Base-by-base conservation (phyloP, 2,329 filamentous ascomycete species). In the Teratosphaeria epicoccoides region DNA sequence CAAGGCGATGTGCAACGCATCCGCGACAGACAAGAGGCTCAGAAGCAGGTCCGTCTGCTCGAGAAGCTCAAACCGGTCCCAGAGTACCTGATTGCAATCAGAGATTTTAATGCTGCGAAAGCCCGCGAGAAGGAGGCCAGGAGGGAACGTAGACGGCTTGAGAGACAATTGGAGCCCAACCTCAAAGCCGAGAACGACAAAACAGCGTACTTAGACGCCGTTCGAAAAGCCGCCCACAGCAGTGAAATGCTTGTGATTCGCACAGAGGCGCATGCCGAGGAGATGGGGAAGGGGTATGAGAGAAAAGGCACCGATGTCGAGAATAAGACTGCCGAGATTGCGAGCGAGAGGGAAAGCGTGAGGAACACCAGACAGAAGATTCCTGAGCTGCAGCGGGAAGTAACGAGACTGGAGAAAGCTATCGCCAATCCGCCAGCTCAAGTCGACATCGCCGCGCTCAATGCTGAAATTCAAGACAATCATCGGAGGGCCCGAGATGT, bases 1-100 rank as follows among this genome's bases (percentile, higher is more conserved):
- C 81, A 87, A 61, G 83, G 80, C 9, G 90, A 96, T 62, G 89
- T 97, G 23, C 84, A 94, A 60, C 83, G 87, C 57, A 78, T 93
- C 62, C 80, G 81, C 47, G 85, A 97, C 66, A 81, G 89, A 52
- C 80, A 84, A 51, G 76, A 80, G 49, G 80, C 89, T 47, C 74
- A 84, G 61, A 72, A 79, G 49, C 80, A 78, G 52, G 76, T 91
- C 4, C 71, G 78, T 24, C 74, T 84, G 46, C 74, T 95, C 45
- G 75, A 85, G 57, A 78, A 78, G 29, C 78, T 81, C 24, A 78
- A 83, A 37, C 81, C 85, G 0, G 73, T 89, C 33, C 77, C 85
- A 20, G 73, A 79, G 55, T 91, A 87, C 62, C 74, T 73, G 26
- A 73, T 79, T 25, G 73, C 80, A 1, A 76, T 78, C 45, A 58